Evolutionary conservation across 2,329 filamentous ascomycete species (phyloP), one percentile per base, ranked within the genome.

Genomic region (Monilinia fructigena): DNA sequence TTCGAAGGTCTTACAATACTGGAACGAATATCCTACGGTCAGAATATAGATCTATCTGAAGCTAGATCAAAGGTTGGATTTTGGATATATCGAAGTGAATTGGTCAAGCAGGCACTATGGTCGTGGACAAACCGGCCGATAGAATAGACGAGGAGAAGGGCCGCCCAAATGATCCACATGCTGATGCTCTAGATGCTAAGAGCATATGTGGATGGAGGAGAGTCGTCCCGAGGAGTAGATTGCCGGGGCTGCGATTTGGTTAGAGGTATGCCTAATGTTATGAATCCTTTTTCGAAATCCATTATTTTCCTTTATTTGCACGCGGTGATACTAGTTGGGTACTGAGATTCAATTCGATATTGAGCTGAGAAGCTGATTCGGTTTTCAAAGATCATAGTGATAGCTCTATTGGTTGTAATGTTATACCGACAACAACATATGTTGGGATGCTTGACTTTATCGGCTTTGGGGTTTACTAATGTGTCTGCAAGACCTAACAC

Each of bases 211-310:
- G 55, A 54, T 54, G 60, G 69, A 64, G 55, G 38, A 55, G 63
- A 55, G 11, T 3, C 18, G 8, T 38, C 28, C 26, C 28, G 14
- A 54, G 20, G 53, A 52, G 38, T 52, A 63, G 38, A 12, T 20
- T 50, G 38, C 58, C 45, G 31, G 53, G 23, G 35, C 63, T 31
- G 42, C 52, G 47, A 60, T 67, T 55, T 69, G 68, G 54, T 68
- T 68, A 48, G 70, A 69, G 66, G 72, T 72, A 58, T 53, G 61
- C 10, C 35, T 23, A 14, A 11, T 52, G 26, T 26, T 18, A 20
- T 60, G 26, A 20, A 45, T 31, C 28, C 52, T 16, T 42, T 31
- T 14, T 12, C 28, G 16, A 28, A 6, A 23, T 20, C 6, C 48
- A 26, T 38, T 12, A 28, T 1, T 50, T 4, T 11, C 6, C 14